Conservation (phyloP, 371 early-diverging fungal genomes). For the Zopfochytrium polystomum region DNA sequence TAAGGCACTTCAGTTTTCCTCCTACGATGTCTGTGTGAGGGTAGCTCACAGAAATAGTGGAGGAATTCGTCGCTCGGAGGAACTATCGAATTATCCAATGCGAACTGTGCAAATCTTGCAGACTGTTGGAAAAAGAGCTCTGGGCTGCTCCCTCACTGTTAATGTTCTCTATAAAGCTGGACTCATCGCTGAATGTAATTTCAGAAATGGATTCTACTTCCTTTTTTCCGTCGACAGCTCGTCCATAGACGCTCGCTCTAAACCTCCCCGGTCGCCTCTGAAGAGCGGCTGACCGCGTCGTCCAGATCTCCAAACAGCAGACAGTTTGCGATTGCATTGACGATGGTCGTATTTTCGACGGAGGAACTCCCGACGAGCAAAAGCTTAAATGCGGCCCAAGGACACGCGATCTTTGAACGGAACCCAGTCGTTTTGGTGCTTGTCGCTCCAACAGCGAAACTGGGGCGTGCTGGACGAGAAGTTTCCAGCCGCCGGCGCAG, state of each 20-base stretch:
- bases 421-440: not conserved
- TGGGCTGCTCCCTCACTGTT: not conserved
- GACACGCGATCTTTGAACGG: not conserved
- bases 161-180: not conserved
- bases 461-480: not conserved
- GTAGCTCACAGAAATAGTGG: no score
- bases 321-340: not conserved
- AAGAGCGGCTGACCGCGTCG: not conserved
- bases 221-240: not conserved
- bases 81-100: no score
- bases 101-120: no score
- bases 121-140: no score
- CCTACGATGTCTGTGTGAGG: no score
- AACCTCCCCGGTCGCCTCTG: not conserved
- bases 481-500: not conserved
- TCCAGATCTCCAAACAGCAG: constrained; percentile 3
- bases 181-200: not conserved
- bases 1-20: no score
- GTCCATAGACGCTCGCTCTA: constrained; percentile 1
- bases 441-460: not conserved
- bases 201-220: not conserved
- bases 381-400: not conserved
- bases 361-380: not conserved
- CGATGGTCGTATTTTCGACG: constrained; percentile 4
- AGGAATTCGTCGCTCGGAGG: no score